These are phyloP conservation scores for Boletus eberwhitei DNA, from an alignment of 768 basidiomycete genomes.

Conservation along the genomic window DNA sequence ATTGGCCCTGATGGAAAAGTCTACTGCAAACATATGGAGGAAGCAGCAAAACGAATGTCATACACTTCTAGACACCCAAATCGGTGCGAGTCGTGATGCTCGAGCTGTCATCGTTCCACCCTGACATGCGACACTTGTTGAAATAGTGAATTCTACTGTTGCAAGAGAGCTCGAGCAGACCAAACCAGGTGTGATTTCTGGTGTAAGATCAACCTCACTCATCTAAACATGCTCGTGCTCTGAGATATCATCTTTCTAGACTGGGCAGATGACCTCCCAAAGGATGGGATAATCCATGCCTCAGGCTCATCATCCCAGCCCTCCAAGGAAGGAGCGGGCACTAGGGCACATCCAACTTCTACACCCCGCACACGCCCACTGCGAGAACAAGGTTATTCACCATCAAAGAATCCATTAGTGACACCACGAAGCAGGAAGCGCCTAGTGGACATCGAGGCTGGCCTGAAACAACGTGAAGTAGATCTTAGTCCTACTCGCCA, in stretches of 20 bases:
- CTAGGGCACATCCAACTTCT: not conserved
- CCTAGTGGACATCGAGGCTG: slow-evolving; percentile 13
- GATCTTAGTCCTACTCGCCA: slow-evolving; percentile 12
- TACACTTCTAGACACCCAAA: slow-evolving; percentile 32
- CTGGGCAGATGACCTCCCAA: slow-evolving; percentile 33
- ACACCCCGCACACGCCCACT: not conserved
- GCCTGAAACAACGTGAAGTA: slow-evolving; percentile 14
- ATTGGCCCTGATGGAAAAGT: slow-evolving; percentile 31
- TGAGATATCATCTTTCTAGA: slow-evolving; percentile 14
- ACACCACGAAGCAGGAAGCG: slow-evolving; percentile 12
- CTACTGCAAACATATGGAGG: slow-evolving; percentile 38
- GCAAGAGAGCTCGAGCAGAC: slow-evolving; percentile 23
- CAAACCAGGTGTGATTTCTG: slow-evolving; percentile 35
- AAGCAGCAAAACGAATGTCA: slow-evolving; percentile 33
- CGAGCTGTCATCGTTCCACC: not conserved
- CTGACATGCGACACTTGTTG: slow-evolving; percentile 5
- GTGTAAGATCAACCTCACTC: slow-evolving; percentile 24
- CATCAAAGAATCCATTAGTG: not conserved
- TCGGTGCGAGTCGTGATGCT: slow-evolving; percentile 33
- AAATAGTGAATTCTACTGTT: slow-evolving; percentile 40
- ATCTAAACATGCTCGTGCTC: not conserved
- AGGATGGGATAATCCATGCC: not conserved
- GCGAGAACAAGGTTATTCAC: not conserved
- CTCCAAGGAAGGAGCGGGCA: not conserved
- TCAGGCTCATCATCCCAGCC: not conserved